phyloP scores from a whole-genome alignment of 2,329 filamentous ascomycete genomes.

The Chrysoporthe austroafricana region DNA sequence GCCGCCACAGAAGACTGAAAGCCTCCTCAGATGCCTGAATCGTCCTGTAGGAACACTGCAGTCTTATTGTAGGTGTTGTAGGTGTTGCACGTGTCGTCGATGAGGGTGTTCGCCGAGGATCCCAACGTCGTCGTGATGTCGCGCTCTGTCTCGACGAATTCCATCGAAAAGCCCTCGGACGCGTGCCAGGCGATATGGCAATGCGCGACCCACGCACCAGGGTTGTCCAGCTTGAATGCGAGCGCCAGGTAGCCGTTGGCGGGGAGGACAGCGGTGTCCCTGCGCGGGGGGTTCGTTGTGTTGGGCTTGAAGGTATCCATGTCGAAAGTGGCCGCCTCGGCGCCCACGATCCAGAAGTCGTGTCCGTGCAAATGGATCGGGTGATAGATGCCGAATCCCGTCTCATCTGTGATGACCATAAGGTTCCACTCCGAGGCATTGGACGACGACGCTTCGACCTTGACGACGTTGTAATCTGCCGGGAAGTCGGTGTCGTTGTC shows the following conservation, averaged over 20 bases:
- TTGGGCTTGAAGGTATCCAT: slow-evolving; percentile 39
- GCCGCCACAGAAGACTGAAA: not conserved
- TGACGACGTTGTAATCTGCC: slow-evolving; percentile 8
- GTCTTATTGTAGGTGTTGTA: slow-evolving; percentile 29
- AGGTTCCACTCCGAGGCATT: slow-evolving; percentile 7
- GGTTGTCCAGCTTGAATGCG: slow-evolving; percentile 42
- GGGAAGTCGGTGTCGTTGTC: slow-evolving; percentile 1
- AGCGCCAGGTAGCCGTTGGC: slow-evolving; percentile 42
- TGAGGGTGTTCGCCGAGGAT: slow-evolving; percentile 4
- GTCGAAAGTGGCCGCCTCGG: slow-evolving; percentile 34
- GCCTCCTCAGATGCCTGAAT: slow-evolving; percentile 31
- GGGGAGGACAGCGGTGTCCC: slow-evolving; percentile 46
- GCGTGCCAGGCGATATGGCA: slow-evolving; percentile 52
- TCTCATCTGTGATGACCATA: slow-evolving; percentile 24
- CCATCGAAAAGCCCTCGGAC: slow-evolving; percentile 42
- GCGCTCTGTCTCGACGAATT: slow-evolving; percentile 12
- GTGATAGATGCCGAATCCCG: slow-evolving; percentile 31
- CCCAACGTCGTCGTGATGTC: slow-evolving; percentile 10
- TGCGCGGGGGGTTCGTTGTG: slow-evolving; percentile 47
- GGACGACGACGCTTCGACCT: not conserved
- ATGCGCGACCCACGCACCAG: slow-evolving; percentile 48
- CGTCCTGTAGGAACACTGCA: slow-evolving; percentile 24
- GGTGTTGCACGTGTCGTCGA: slow-evolving; percentile 31
- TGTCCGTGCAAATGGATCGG: slow-evolving; percentile 38
- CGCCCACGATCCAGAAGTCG: slow-evolving; percentile 40